Base-by-base conservation (phyloP, 768 basidiomycete genomes). In the Rossbeevera mucosa region DNA sequence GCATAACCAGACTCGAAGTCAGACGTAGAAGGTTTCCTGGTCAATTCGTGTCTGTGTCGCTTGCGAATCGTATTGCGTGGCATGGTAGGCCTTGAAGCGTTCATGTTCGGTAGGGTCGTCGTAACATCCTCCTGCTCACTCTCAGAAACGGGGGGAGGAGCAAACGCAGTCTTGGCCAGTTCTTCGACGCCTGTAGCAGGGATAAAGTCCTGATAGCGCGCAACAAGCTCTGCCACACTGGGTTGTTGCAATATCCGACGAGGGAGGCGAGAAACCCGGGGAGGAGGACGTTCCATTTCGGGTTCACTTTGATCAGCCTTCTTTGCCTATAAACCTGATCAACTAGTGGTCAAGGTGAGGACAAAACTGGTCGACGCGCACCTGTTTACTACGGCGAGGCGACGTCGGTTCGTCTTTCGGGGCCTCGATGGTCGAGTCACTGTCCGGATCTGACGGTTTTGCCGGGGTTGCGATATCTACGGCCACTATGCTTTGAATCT, bases 1-100 rank as follows among this genome's bases (percentile, higher is more conserved):
- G 93, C 92, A 70, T 94, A 95, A 44, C 93, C 83, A 51, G 88
- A 82, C 70, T 95, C 94, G 49, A 91, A 91, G 64, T 95, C 94
- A 6, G 93, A 94, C 9, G 76, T 75, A 8, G 86, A 85, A 33
- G 81, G 70, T 56, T 82, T 82, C 63, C 74, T 78, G 13, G 71
- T 60, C 40, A 77, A 69, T 43, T 75, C 59, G 33, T 76, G 78
- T 53, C 53, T 65, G 60, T 82, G 80, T 52, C 80, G 76, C 29
- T 73, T 74, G 31, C 82, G 77, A 18, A 72, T 50, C 5, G 74
- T 63, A 14, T 63, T 70, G 16, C 77, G 78, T 11, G 62, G 53
- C 14, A 50, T 59, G 30, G 69, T 65, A 11, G 58, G 64, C 50
- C 18, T 57, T 5, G 73, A 44, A 9, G 42, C 22, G 2, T 50